These are phyloP conservation scores for Suhomyces ambrosiae DNA, from an alignment of 1,139 yeast genomes.

Conservation along the genomic window DNA sequence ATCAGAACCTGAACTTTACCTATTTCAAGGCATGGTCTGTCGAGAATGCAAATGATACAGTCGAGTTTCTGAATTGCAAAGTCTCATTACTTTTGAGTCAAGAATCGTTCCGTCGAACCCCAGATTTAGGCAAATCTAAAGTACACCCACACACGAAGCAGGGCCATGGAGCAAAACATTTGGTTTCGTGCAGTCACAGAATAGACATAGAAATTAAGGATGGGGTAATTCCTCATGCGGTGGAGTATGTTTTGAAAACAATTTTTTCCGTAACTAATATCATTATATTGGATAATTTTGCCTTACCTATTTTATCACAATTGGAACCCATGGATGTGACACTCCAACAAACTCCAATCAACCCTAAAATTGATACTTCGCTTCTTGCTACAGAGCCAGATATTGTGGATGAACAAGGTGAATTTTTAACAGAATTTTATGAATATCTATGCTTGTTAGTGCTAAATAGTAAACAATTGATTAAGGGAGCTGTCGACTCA, in stretches of 20 bases:
- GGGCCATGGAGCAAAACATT: slow-evolving; percentile 26
- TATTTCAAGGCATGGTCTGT: slow-evolving; percentile 1
- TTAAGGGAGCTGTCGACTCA: slow-evolving; percentile 13
- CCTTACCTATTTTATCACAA: background rate
- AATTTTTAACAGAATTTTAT: slow-evolving; percentile 17
- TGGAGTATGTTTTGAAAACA: background rate
- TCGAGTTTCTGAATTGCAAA: slow-evolving; percentile 10
- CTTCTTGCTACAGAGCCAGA: background rate
- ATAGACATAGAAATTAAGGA: slow-evolving; percentile 12
- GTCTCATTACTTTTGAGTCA: slow-evolving; percentile 15
- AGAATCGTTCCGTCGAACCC: slow-evolving; percentile 17
- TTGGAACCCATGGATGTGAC: background rate
- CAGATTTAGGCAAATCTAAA: slow-evolving; percentile 17
- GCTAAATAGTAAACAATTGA: slow-evolving; percentile 20
- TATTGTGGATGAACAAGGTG: too few relatives aligned
- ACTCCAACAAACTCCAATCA: background rate
- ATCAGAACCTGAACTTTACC: background rate
- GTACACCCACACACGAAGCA: slow-evolving; percentile 20
- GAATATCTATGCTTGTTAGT: slow-evolving; percentile 24
- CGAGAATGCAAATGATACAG: slow-evolving; percentile 6
- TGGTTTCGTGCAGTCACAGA: slow-evolving; percentile 18
- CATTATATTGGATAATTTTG: background rate
- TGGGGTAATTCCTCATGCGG: slow-evolving; percentile 1
- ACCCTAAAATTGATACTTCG: slow-evolving; percentile 6
- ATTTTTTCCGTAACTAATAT: background rate